These are phyloP conservation scores for Diplodia corticola DNA, from an alignment of 2,329 filamentous ascomycete species.

Conservation along the genomic window DNA sequence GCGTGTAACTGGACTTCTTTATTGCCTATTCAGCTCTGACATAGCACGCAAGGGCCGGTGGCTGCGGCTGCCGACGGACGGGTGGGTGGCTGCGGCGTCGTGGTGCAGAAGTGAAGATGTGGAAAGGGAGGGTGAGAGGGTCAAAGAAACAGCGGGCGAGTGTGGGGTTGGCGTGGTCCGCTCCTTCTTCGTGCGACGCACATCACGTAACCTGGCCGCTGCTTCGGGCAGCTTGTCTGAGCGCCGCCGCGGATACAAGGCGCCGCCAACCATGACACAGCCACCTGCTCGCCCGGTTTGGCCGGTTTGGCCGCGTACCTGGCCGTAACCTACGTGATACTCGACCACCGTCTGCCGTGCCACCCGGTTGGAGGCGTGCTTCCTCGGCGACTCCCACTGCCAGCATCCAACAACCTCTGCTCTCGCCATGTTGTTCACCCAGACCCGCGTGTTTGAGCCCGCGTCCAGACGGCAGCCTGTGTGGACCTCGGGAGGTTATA, in stretches of 20 bases:
- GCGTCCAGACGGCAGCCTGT: neutral
- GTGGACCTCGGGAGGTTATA: neutral
- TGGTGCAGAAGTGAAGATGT: neutral
- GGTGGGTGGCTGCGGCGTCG: neutral
- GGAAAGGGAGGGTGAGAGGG: neutral
- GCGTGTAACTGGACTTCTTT: neutral
- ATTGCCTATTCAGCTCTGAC: conserved; percentile 9
- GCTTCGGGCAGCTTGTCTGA: conserved; percentile 15
- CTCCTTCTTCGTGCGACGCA: conserved; percentile 10
- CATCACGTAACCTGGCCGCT: neutral
- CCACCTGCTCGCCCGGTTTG: no score
- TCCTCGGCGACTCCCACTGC: neutral
- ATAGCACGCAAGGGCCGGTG: conserved; percentile 6
- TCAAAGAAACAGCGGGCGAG: neutral
- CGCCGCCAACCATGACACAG: neutral
- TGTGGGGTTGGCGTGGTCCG: conserved; percentile 6
- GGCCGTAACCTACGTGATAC: neutral
- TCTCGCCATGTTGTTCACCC: neutral
- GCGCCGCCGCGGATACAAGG: neutral
- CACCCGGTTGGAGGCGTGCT: neutral
- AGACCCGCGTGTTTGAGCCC: neutral
- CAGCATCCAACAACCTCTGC: neutral
- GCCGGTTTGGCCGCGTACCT: conserved; percentile 9
- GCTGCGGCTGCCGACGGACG: neutral
- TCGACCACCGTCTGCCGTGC: neutral